phyloP scores from a whole-genome alignment of 768 basidiomycete species.

The Candolleomyces eurysporus region DNA sequence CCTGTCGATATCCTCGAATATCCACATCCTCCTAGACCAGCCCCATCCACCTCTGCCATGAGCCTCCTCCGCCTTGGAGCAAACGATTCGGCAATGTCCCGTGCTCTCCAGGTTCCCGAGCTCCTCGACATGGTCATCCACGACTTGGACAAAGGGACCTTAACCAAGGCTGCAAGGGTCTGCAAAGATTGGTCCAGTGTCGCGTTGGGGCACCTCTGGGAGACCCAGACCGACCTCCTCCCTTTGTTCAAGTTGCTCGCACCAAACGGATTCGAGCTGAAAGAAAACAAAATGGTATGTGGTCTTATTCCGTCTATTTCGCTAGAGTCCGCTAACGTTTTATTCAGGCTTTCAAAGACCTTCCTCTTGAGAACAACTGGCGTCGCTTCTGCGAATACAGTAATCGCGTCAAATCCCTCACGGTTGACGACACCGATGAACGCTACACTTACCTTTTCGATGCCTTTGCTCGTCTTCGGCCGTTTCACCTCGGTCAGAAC shows the following conservation, averaged over 20 bases:
- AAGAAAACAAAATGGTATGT: conserved; percentile 22
- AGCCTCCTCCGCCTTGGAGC: neutral
- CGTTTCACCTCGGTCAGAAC: conserved; percentile 31
- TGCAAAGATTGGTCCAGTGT: conserved; percentile 60
- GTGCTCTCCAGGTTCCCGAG: conserved; percentile 56
- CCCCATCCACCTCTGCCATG: neutral
- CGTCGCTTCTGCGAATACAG: conserved; percentile 51
- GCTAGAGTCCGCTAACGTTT: neutral
- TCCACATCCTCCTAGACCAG: no score
- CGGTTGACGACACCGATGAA: conserved; percentile 16
- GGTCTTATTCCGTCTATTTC: conserved; percentile 5
- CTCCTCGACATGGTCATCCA: conserved; percentile 56
- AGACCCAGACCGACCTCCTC: conserved; percentile 43
- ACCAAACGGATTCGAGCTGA: conserved; percentile 30
- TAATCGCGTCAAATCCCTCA: conserved; percentile 43
- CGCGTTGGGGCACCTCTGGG: conserved; percentile 59
- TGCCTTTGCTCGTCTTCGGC: conserved; percentile 55
- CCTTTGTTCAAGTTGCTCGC: conserved; percentile 49
- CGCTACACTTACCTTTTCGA: conserved; percentile 44
- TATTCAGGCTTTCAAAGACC: conserved; percentile 38
- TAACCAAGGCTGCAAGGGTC: conserved; percentile 47
- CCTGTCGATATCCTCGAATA: no score
- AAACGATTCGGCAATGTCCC: conserved; percentile 11
- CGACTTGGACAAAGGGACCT: conserved; percentile 39
- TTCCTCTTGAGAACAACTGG: conserved; percentile 53